Evolutionary conservation across 768 basidiomycete genomes (phyloP).

Genomic region (Chalciporus piperatus): DNA sequence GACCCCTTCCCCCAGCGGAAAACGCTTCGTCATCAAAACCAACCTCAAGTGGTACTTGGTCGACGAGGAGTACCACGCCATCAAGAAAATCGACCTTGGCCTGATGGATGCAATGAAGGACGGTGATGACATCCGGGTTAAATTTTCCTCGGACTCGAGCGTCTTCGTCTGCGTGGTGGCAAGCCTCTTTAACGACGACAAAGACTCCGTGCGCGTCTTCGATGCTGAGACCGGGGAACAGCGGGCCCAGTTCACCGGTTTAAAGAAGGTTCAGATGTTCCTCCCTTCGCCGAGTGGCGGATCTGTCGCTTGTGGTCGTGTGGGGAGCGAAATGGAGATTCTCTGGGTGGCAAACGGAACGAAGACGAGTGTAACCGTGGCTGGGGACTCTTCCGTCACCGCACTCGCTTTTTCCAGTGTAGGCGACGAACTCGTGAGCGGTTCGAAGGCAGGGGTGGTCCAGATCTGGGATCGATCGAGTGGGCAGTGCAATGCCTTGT

Average conservation of each 20-base stretch:
- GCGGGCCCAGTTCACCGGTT: slow-evolving; percentile 2
- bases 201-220: slow-evolving; percentile 8
- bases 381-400: background rate
- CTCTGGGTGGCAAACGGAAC: background rate
- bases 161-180: slow-evolving; percentile 2
- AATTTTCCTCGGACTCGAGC: slow-evolving; percentile 14
- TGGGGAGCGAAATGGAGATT: slow-evolving; percentile 1
- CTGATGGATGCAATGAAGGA: background rate
- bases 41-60: background rate
- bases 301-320: slow-evolving; percentile 10
- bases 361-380: background rate
- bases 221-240: slow-evolving; percentile 9
- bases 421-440: slow-evolving; percentile 16
- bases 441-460: slow-evolving; percentile 12
- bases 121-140: background rate
- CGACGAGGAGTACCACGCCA: background rate
- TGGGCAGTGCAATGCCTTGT: slow-evolving; percentile 12
- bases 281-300: slow-evolving; percentile 3
- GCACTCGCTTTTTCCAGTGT: slow-evolving; percentile 18
- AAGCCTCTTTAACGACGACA: slow-evolving; percentile 5
- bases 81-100: slow-evolving; percentile 13
- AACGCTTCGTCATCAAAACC: slow-evolving; percentile 8
- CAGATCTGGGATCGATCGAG: slow-evolving; percentile 19
- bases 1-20: slow-evolving; percentile 6
- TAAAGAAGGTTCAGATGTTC: slow-evolving; percentile 8